Base-by-base conservation (phyloP, 2,329 filamentous ascomycete species). In the Clarireedia monteithiana region DNA sequence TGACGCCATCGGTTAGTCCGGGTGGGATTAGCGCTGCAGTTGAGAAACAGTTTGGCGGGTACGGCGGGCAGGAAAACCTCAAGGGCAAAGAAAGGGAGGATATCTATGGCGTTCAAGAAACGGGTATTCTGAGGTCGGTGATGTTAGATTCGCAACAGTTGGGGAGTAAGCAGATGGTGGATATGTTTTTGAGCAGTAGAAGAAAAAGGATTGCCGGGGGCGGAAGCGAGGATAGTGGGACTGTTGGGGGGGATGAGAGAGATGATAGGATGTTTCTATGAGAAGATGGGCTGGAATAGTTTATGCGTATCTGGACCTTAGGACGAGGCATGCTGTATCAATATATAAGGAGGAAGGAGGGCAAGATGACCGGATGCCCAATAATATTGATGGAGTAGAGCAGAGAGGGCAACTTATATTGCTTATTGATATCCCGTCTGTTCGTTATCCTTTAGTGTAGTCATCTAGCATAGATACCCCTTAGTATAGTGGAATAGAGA, bases 81-180 rank as follows among this genome's bases (percentile, higher is more conserved):
- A 39, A n/a, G 44, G 24, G 15, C 44, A 27, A 45, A 40, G 27
- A 9, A 14, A 26, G 5, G 1, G 64, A 65, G 38, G 62, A 62
- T 55, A 12, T 59, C 14, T 62, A 63, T 57, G 55, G 53, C 23
- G 44, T 45, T 10, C 53, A 64, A 38, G 58, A 55, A 6, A 44
- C 55, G 36, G 59, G 59, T n/a, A 36, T 62, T 52, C 66, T 59
- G 51, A 65, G 45, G 54, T 67, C 55, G 52, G 55, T 59, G 60
- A 55, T 61, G 34, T 27, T 36, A 10, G 68, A 72, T 40, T 65
- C 68, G 0, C 72, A 75, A 56, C 66, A 65, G 0, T 65, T 73
- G 58, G 75, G 75, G 2, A 77, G 77, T 61, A 75, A 75, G 65
- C 70, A 71, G 44, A 80, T 82, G 75, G 78, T 82, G 6, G 78